Conservation (phyloP, 164 flowering plant genomes). For the Pachysandra terminalis region DNA sequence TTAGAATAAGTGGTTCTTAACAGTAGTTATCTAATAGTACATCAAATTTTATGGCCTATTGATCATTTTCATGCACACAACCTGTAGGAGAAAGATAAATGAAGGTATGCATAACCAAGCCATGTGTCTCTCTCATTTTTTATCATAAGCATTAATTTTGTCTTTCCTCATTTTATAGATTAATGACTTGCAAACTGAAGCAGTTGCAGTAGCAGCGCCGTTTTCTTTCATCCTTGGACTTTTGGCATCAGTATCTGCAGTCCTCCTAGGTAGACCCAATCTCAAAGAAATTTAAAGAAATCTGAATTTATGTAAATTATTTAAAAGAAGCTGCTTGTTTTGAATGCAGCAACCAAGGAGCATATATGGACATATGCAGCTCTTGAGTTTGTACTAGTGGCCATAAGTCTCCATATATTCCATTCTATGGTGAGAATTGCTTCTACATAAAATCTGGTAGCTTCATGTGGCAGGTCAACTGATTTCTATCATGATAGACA, state of each 20-base stretch:
- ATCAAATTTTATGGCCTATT: no score
- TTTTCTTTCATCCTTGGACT: slow-evolving; percentile 73
- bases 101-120: not conserved
- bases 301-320: not conserved
- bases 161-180: slow-evolving; percentile 35
- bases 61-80: not conserved
- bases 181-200: slow-evolving; percentile 57
- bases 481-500: not conserved
- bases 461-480: not conserved
- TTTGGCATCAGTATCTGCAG: slow-evolving; percentile 65
- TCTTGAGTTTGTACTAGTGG: slow-evolving; percentile 73
- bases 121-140: not conserved
- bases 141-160: not conserved
- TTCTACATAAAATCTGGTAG: not conserved
- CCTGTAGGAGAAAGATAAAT: not conserved
- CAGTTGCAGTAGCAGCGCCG: slow-evolving; percentile 72
- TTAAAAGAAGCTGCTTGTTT: not conserved
- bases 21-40: no score
- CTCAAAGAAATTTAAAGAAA: slow-evolving; percentile 2
- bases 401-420: slow-evolving; percentile 50
- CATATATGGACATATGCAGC: slow-evolving; percentile 93
- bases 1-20: no score
- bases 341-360: slow-evolving; percentile 70
- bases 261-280: slow-evolving; percentile 54
- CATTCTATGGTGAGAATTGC: slow-evolving; percentile 49